These are phyloP conservation scores for Stentor roeselii DNA, from an alignment of 73 alveolate species.

Conservation along the genomic window DNA sequence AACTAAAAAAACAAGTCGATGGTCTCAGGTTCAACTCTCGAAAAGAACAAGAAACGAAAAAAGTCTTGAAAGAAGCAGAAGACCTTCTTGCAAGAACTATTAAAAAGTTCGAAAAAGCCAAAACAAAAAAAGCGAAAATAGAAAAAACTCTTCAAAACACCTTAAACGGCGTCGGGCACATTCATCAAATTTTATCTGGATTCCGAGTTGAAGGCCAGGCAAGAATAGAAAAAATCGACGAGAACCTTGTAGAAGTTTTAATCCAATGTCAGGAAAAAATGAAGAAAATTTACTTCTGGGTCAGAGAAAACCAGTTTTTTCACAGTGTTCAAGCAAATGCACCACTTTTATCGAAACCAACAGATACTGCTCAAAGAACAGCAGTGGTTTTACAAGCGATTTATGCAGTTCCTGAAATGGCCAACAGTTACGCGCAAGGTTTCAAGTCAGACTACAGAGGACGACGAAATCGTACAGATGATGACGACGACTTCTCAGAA, in stretches of 20 bases:
- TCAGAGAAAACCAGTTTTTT: conserved; percentile 41
- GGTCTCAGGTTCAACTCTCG: conserved; percentile 76
- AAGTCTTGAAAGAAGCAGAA: conserved; percentile 90
- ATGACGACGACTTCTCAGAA: conserved; percentile 68
- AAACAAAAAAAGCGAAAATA: conserved; percentile 74
- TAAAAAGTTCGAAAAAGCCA: conserved; percentile 61
- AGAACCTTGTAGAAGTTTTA: conserved; percentile 68
- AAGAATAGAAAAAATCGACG: conserved; percentile 64
- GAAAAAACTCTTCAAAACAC: conserved; percentile 59
- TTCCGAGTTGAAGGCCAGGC: conserved; percentile 73
- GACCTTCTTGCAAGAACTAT: conserved; percentile 60
- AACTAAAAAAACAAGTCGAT: conserved; percentile 70
- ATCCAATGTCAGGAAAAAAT: conserved; percentile 63
- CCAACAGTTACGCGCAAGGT: conserved; percentile 31
- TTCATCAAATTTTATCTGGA: conserved; percentile 61
- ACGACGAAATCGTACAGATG: conserved; percentile 59
- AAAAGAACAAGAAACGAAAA: conserved; percentile 82
- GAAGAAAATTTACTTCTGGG: conserved; percentile 36
- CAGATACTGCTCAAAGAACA: conserved; percentile 43
- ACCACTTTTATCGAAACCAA: conserved; percentile 43
- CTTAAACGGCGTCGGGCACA: conserved; percentile 86
- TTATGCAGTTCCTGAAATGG: background rate
- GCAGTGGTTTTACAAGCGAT: background rate
- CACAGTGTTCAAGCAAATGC: conserved; percentile 53
- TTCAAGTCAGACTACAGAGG: conserved; percentile 70